Base-by-base conservation (phyloP, 331 rosid genomes). In the Pyracantha coccinea region DNA sequence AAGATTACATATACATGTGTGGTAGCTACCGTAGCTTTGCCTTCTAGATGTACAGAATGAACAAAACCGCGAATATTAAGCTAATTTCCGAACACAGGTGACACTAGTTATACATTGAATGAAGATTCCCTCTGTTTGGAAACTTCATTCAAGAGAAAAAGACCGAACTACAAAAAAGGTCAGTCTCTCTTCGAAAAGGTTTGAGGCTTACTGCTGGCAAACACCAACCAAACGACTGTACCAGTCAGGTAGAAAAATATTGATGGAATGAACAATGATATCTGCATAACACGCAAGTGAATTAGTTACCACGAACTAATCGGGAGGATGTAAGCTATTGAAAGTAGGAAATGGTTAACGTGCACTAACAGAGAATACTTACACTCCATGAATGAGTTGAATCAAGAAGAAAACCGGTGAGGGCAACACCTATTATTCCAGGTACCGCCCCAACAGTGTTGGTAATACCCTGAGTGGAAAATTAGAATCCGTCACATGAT, bases 171-270 rank as follows among this genome's bases (percentile, higher is more conserved):
- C 8, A 71, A 68, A 79, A 50, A 75, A 16, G 78, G 71, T 87
- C 85, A 89, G 71, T 87, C 84, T 60, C 62, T 62, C 79, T 86
- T 83, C 3, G 90, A 82, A 83, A 94, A 94, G 79, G 76, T 84
- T 79, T 85, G 97, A 79, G 97, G 97, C 87, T 90, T 87, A 72
- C 99, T 92, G 92, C 97, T 94, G 74, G 97, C 99, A n/a, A 94
- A 92, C 27, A n/a, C 84, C 84, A 94, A 84, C 99, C 99, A 94
- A 73, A 92, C 71, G 6, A 84, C 64, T 1, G 96, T 89, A 35
- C 99, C 99, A 54, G 90, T 86, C 89, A 94, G 75, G 87, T 94
- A 94, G 93, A 94, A 94, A 90, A 95, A 89, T 88, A 95, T 84
- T 24, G 99, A 95, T 20, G 97, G 99, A 4, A 85, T 91, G 80